Evolutionary conservation across 2,329 filamentous ascomycete genomes (phyloP).

Genomic region (Pleoardoris graminearum): DNA sequence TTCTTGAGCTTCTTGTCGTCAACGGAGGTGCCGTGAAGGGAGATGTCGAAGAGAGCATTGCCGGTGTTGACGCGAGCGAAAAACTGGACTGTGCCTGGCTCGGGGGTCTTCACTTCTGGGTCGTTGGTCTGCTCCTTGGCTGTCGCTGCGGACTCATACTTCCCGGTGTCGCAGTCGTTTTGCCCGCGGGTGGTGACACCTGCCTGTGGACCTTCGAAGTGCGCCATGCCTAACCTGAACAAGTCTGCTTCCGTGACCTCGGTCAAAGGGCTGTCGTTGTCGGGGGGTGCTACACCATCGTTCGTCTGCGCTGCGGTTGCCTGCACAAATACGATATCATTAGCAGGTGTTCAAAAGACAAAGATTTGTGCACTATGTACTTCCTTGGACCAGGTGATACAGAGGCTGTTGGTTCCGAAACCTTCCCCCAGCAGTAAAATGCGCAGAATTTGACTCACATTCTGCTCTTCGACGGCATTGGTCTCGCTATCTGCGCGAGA

Average conservation of each 20-base stretch:
- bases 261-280: not conserved
- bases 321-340: too few species aligned
- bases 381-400: too few species aligned
- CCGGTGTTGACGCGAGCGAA: not conserved
- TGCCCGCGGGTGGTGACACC: not conserved
- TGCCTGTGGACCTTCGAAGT: not conserved
- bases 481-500: not conserved
- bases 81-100: not conserved
- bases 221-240: not conserved
- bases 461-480: not conserved
- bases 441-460: not conserved
- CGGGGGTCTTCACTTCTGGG: not conserved
- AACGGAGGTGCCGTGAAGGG: not conserved
- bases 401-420: too few species aligned
- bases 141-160: not conserved
- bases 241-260: not conserved
- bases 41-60: not conserved
- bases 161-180: not conserved
- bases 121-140: not conserved
- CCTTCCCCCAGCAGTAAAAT: too few species aligned
- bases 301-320: too few species aligned
- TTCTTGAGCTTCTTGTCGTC: not conserved
- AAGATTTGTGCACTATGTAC: too few species aligned
- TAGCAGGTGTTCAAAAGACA: too few species aligned
- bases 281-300: too few species aligned